Evolutionary conservation across 768 basidiomycete genomes (phyloP), one percentile per base, ranked within the genome.

Genomic region (Rhodocollybia butyracea): DNA sequence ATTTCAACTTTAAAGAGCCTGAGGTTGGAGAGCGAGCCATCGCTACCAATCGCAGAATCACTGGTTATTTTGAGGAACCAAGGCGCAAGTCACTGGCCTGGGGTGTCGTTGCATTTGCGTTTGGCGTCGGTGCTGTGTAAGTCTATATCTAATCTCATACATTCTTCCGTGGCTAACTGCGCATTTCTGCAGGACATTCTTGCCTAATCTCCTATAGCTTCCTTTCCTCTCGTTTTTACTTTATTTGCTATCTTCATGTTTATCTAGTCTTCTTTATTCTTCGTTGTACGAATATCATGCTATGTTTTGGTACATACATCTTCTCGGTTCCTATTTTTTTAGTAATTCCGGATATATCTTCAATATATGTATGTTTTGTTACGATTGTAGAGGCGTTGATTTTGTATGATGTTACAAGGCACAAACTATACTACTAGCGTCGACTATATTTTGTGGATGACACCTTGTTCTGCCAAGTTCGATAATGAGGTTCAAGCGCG

Each of bases 61-160:
- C 77, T 29, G 67, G 81, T 57, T 80, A 81, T 67, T 65, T 75
- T 45, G 65, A 86, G 59, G 79, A 85, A 60, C 85, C 91, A 11
- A 80, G 83, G 64, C 80, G 82, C 61, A 89, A 88, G 70, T 84
- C 85, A 32, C 76, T 87, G 52, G 89, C 87, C 2, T 94, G 91
- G 91, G 92, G 92, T 34, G 75, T 88, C 19, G 78, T 89, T 34
- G 88, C 88, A 19, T 95, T 96, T 70, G 90, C 89, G 34, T 75
- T 92, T 47, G 91, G 91, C 27, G 73, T 89, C 68, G 82, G 89
- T 47, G 91, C 90, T 58, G 80, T 88, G 90, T 93, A 63, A 73
- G 88, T 84, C 3, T 30, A 55, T n/a, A 43, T 57, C 15, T 27
- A 51, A 53, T 46, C 50, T 34, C 34, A 5, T 56, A 30, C 5